Base-by-base conservation (phyloP, 1,284 basidiomycete species). In the Prillingera fragicola region DNA sequence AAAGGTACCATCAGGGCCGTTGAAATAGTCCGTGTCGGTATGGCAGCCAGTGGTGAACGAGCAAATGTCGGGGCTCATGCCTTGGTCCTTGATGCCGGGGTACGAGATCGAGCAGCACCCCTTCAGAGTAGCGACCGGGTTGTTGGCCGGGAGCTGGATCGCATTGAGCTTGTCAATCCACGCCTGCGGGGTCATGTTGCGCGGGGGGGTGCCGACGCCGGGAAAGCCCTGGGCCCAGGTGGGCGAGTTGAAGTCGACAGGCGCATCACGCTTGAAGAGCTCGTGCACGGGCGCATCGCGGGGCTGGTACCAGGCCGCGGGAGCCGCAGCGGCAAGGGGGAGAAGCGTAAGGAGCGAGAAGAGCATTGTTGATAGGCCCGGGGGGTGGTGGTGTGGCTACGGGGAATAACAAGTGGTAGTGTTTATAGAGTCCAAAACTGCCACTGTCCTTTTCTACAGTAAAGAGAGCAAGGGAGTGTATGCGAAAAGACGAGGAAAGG, bases 1-100 rank as follows among this genome's bases (percentile, higher is more conserved):
- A 19, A 68, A 52, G 19, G 54, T 48, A 13, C 63, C 62, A 17
- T 62, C 56, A 8, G 66, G 64, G 4, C 62, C 54, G 38, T 29
- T 48, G 36, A 60, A 56, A 19, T 63, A 48, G 36, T 68, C 69
- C 7, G 48, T 34, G 9, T 48, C 46, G 25, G 53, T 56, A 27
- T 57, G 54, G 50, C 69, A 69, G 25, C 61, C 54, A 31, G 63
- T 62, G 23, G 65, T 69, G 56, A 68, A 68, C 5, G 65, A 66
- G 52, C 70, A 72, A 38, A 72, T 65, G 13, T 54, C 41, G 14
- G 47, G 29, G 47, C 57, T 57, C 15, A 45, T 49, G 21, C 55
- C 56, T 12, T 51, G 37, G 38, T 59, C 50, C 24, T 54, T 38
- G 43, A 65, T 61, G 9, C 46, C 54, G 12, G 58, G 57, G 34